A percentile compares a stretch with the other conserved stretches of the same genome.
phyloP scores from a whole-genome alignment of 192 early-diverging fungal genomes.

The Mortierella hygrophila region DNA sequence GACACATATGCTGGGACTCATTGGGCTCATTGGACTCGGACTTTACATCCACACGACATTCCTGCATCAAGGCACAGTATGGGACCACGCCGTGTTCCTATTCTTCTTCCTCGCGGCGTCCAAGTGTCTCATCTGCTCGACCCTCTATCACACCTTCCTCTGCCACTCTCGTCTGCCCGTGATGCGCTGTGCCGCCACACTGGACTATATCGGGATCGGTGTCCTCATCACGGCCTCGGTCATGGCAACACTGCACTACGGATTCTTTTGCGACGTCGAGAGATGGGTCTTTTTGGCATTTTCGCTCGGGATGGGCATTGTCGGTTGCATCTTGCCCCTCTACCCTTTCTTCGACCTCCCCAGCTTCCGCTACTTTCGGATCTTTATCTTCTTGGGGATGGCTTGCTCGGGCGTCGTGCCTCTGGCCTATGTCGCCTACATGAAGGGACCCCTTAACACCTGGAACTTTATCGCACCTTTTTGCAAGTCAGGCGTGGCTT shows the following conservation, averaged over 20 bases:
- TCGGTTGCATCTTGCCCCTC: constrained; percentile 64
- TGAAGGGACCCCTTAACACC: constrained; percentile 59
- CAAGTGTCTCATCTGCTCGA: constrained; percentile 71
- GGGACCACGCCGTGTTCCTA: constrained; percentile 61
- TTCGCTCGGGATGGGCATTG: constrained; percentile 56
- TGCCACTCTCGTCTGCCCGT: constrained; percentile 64
- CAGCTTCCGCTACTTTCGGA: constrained; percentile 64
- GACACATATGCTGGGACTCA: constrained; percentile 71
- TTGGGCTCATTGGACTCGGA: constrained; percentile 66
- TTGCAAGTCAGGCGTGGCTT: constrained; percentile 64
- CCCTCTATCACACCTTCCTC: constrained; percentile 73
- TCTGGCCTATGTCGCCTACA: constrained; percentile 59
- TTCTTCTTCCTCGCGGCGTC: constrained; percentile 69
- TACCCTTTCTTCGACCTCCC: constrained; percentile 70
- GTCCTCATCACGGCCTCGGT: constrained; percentile 72
- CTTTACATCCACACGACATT: constrained; percentile 59
- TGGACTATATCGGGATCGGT: constrained; percentile 76
- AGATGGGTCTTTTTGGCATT: constrained; percentile 65
- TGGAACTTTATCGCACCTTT: constrained; percentile 64
- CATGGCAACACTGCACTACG: constrained; percentile 68
- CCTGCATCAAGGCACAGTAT: constrained; percentile 37
- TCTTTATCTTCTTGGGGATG: constrained; percentile 67
- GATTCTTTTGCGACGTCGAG: constrained; percentile 67
- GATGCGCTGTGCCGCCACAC: constrained; percentile 68
- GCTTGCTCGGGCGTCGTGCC: constrained; percentile 65